Conservation (phyloP, 345 rosid genomes). For the Citrus glauca region DNA sequence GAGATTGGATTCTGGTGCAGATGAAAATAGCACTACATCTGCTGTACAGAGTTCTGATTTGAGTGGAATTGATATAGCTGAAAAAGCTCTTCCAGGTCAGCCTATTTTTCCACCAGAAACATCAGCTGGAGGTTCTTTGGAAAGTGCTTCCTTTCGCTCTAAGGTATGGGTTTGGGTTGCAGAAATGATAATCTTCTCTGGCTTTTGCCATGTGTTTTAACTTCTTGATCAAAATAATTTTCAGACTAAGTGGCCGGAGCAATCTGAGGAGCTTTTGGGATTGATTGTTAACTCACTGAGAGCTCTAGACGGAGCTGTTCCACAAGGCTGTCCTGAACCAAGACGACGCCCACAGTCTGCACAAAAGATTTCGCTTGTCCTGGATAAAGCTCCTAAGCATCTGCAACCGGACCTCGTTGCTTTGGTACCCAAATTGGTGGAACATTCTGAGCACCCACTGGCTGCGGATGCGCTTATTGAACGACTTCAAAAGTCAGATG, state of each 20-base stretch:
- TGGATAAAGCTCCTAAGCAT: conserved; percentile 95
- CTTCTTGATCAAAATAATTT: conserved; percentile 24
- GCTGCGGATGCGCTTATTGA: conserved; percentile 91
- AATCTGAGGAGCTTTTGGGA: conserved; percentile 96
- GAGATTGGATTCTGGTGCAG: conserved; percentile 73
- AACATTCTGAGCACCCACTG: conserved; percentile 87
- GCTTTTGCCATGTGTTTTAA: conserved; percentile 13
- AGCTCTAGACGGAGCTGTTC: conserved; percentile 93
- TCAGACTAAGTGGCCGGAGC: conserved; percentile 99
- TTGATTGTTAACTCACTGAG: conserved; percentile 93
- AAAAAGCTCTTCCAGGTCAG: conserved; percentile 53
- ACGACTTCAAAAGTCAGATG: conserved; percentile 83
- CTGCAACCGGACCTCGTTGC: conserved; percentile 85
- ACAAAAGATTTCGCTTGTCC: conserved; percentile 84
- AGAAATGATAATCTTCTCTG: conserved; percentile 16
- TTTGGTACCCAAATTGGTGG: conserved; percentile 96
- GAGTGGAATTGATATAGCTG: conserved; percentile 43
- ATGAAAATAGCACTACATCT: conserved; percentile 55
- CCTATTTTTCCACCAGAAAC: conserved; percentile 61
- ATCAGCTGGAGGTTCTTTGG: conserved; percentile 51
- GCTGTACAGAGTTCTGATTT: conserved; percentile 74
- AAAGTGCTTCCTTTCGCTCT: conserved; percentile 56
- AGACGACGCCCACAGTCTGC: conserved; percentile 93
- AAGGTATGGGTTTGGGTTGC: conserved; percentile 48
- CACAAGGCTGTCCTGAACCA: conserved; percentile 94